Conservation (phyloP, 495 filamentous ascomycete genomes). For the Saxophila tyrrhenica region DNA sequence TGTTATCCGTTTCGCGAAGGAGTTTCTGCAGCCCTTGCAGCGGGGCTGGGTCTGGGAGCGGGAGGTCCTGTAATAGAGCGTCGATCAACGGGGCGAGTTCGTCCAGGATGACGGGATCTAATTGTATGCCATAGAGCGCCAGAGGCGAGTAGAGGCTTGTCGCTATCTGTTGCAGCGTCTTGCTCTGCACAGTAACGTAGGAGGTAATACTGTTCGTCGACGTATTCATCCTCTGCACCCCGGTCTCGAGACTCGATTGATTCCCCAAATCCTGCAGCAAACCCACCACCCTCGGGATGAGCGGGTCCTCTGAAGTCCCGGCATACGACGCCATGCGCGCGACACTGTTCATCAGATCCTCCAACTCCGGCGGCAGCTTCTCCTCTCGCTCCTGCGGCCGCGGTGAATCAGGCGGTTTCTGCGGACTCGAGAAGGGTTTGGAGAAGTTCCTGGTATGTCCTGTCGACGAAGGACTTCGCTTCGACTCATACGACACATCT, state of each 20-base stretch:
- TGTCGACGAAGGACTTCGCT: background rate
- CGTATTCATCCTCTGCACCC: slow-evolving; percentile 14
- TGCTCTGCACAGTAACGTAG: slow-evolving; percentile 15
- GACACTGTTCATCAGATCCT: slow-evolving; percentile 17
- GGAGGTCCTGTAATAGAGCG: slow-evolving; percentile 6
- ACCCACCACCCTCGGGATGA: slow-evolving; percentile 10
- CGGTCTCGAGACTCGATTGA: slow-evolving; percentile 15
- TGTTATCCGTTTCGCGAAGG: slow-evolving; percentile 60
- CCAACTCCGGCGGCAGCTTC: slow-evolving; percentile 13
- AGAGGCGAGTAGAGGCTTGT: slow-evolving; percentile 13
- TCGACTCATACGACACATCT: slow-evolving; percentile 13
- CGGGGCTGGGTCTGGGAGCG: slow-evolving; percentile 52
- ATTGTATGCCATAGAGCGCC: background rate
- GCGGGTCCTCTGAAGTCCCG: slow-evolving; percentile 8
- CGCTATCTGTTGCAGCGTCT: slow-evolving; percentile 6
- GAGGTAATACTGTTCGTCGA: slow-evolving; percentile 16
- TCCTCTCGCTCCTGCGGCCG: background rate
- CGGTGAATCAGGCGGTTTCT: slow-evolving; percentile 10
- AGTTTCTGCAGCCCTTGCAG: slow-evolving; percentile 68
- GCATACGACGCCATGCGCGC: slow-evolving; percentile 14
- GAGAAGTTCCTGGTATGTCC: slow-evolving; percentile 14
- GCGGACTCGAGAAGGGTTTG: slow-evolving; percentile 5
- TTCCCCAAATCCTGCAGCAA: slow-evolving; percentile 20
- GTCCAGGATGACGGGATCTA: slow-evolving; percentile 6
- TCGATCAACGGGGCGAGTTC: slow-evolving; percentile 10